phyloP scores from a whole-genome alignment of 2,329 filamentous ascomycete species.

The Verticillium tricorpus region DNA sequence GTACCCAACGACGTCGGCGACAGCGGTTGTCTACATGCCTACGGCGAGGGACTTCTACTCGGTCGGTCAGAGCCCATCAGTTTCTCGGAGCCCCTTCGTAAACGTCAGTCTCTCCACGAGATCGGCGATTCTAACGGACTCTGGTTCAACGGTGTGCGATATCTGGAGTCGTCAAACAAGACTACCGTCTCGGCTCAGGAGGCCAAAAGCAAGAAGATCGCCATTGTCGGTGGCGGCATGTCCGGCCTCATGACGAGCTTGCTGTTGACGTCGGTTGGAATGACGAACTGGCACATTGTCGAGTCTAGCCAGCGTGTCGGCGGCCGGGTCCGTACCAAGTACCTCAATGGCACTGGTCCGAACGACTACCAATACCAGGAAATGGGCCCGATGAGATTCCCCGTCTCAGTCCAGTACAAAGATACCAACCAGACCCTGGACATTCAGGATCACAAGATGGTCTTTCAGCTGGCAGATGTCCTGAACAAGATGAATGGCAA shows the following conservation, averaged over 20 bases:
- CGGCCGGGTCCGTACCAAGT: slow-evolving; percentile 55
- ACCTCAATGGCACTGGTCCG: slow-evolving; percentile 45
- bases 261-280: slow-evolving; percentile 40
- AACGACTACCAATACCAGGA: slow-evolving; percentile 60
- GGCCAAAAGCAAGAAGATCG: slow-evolving; percentile 51
- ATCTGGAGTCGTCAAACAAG: slow-evolving; percentile 42
- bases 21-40: neutral
- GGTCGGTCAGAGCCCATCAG: neutral
- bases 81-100: neutral
- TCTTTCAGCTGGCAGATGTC: slow-evolving; percentile 53
- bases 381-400: slow-evolving; percentile 47
- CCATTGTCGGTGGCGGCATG: slow-evolving; percentile 59
- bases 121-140: slow-evolving; percentile 11
- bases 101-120: slow-evolving; percentile 3
- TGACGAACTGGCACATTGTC: slow-evolving; percentile 52
- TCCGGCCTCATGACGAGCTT: slow-evolving; percentile 51
- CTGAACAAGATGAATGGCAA: slow-evolving; percentile 51
- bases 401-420: slow-evolving; percentile 35
- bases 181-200: slow-evolving; percentile 42
- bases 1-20: slow-evolving; percentile 12
- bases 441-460: slow-evolving; percentile 55
- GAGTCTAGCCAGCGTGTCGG: slow-evolving; percentile 53
- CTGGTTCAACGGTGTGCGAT: slow-evolving; percentile 15
- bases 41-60: neutral
- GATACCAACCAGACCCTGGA: slow-evolving; percentile 47